Evolutionary conservation across 2,329 filamentous ascomycete genomes (phyloP).

Genomic region (Trichothecium roseum): DNA sequence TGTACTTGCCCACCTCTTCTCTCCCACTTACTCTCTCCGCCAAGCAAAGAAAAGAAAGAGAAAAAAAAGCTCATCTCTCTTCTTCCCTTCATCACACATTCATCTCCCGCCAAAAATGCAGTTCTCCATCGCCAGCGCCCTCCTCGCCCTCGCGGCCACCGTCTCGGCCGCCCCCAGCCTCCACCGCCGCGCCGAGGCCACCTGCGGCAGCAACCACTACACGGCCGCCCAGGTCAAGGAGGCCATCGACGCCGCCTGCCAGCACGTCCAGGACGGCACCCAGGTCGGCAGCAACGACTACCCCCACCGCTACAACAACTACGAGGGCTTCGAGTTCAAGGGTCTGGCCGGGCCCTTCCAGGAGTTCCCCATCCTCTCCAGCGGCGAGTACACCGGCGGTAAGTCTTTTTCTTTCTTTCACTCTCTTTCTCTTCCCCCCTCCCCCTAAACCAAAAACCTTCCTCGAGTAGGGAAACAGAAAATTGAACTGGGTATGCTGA

Average conservation of each 20-base stretch:
- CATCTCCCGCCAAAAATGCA: conserved; percentile 9
- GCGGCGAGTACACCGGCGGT: conserved; percentile 25
- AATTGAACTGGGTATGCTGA: background rate
- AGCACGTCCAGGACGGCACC: conserved; percentile 7
- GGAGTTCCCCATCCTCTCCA: conserved; percentile 25
- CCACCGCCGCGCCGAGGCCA: conserved; percentile 13
- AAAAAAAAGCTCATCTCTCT: too few species aligned
- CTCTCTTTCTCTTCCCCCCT: background rate
- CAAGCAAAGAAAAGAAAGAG: too few species aligned
- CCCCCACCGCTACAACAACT: conserved; percentile 27
- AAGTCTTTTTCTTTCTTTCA: conserved; percentile 6
- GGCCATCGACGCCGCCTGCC: conserved; percentile 13
- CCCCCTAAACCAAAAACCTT: background rate
- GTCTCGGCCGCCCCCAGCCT: conserved; percentile 15
- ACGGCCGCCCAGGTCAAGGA: conserved; percentile 14
- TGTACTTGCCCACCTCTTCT: too few species aligned
- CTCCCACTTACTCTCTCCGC: too few species aligned
- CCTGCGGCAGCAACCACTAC: conserved; percentile 19
- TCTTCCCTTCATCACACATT: too few species aligned
- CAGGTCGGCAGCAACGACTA: conserved; percentile 19
- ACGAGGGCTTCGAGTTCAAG: conserved; percentile 23
- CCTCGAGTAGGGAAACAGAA: background rate
- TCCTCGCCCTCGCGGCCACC: conserved; percentile 15
- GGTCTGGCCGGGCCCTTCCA: conserved; percentile 21
- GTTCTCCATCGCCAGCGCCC: conserved; percentile 14